Evolutionary conservation across 306 rosid genomes (phyloP), one percentile per base, ranked within the genome.

Genomic region (Vachellia collinsii): DNA sequence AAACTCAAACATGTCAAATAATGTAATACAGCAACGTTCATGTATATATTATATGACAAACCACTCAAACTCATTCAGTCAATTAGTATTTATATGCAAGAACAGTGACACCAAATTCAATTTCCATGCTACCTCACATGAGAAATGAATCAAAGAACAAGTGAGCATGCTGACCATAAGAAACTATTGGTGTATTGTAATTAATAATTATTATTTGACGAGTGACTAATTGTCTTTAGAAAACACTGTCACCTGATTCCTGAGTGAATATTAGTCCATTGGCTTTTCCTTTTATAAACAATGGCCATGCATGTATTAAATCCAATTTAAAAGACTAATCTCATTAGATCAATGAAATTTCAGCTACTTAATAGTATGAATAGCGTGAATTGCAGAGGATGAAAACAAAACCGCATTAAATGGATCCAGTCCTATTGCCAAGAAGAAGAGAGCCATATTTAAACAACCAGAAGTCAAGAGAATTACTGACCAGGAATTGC

Each of bases 401-500:
- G 58, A 81, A 53, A 73, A 70, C 29, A 61, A 71, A 77, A 79
- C 43, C 14, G 7, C 65, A 69, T 47, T 68, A 62, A 7, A 53
- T 17, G 75, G 75, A 84, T 62, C 6, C 34, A 17, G 29, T 43
- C 23, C 5, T 70, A 36, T 64, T 38, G 62, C 62, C 74, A 44
- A 70, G 25, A 74, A 74, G 72, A 34, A 78, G 12, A 78, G 42
- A 80, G 56, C 48, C 34, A 42, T 80, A 67, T 54, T 78, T 72
- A 71, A 42, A 74, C 51, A 65, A 76, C 75, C 44, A 65, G 66
- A 48, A 56, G 51, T n/a, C 46, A 85, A 73, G 84, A 70, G 80
- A 79, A 84, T 39, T 76, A 75, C 93, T 80, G 68, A 94, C 98
- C 97, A 83, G 98, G 97, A 85, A 94, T 92, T 79, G 98, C 94